Evolutionary conservation across 345 rosid genomes (phyloP).

Genomic region (Lumnitzera littorea): DNA sequence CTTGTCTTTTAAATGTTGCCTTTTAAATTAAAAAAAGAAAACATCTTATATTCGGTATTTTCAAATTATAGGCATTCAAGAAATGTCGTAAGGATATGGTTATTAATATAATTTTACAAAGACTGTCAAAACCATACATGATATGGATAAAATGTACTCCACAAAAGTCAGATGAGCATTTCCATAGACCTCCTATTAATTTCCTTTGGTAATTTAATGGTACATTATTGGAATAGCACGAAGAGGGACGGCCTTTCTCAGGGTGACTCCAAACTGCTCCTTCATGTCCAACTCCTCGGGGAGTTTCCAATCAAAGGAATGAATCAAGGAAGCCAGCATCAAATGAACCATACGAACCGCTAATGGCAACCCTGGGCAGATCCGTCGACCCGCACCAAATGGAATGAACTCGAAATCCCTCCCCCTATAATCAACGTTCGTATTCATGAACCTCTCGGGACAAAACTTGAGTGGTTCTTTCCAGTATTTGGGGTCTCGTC

Average conservation of each 20-base stretch:
- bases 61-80: too few relatives aligned
- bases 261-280: constrained; percentile 19
- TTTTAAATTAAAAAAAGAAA: too few relatives aligned
- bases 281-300: constrained; percentile 18
- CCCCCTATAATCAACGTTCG: constrained; percentile 12
- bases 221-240: constrained; percentile 10
- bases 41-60: too few relatives aligned
- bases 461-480: constrained; percentile 5
- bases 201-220: too few relatives aligned
- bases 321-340: constrained; percentile 21
- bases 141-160: too few relatives aligned
- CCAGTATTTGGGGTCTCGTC: constrained; percentile 18
- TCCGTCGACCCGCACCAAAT: constrained; percentile 27
- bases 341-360: constrained; percentile 20
- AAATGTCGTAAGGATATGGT: too few relatives aligned
- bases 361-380: constrained; percentile 22
- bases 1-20: too few relatives aligned
- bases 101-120: too few relatives aligned
- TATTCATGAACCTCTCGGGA: constrained; percentile 18
- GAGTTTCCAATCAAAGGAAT: constrained; percentile 22
- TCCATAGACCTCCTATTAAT: too few relatives aligned
- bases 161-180: too few relatives aligned
- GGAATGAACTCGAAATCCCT: constrained; percentile 17
- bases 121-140: too few relatives aligned
- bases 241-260: constrained; percentile 15